Conservation (phyloP, 2,329 filamentous ascomycete species). For the Daldinia sp. region DNA sequence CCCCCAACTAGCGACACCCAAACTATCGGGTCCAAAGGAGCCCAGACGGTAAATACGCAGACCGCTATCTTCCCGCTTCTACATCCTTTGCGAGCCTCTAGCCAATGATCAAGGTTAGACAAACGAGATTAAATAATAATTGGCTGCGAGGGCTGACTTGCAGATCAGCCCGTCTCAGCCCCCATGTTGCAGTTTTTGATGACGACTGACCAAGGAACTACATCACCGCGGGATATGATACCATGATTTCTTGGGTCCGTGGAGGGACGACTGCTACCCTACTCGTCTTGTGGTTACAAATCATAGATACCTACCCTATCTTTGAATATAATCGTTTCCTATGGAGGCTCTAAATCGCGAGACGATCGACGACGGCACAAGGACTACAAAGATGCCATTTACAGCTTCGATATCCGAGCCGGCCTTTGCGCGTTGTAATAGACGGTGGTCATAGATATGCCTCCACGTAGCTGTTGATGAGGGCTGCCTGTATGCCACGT, state of each 20-base stretch:
- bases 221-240: background rate
- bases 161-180: slow-evolving; percentile 19
- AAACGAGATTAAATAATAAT: slow-evolving; percentile 2
- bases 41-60: slow-evolving; percentile 4
- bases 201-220: slow-evolving; percentile 6
- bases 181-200: slow-evolving; percentile 22
- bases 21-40: slow-evolving; percentile 10
- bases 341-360: background rate
- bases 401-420: slow-evolving; percentile 23
- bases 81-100: background rate
- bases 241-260: background rate
- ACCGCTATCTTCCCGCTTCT: background rate
- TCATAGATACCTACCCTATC: background rate
- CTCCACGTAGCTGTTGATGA: slow-evolving; percentile 14
- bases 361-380: background rate
- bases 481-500: slow-evolving; percentile 21
- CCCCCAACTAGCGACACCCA: slow-evolving; percentile 6
- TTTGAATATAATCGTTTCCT: slow-evolving; percentile 17
- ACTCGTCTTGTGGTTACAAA: background rate
- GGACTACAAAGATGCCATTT: slow-evolving; percentile 4
- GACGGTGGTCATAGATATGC: slow-evolving; percentile 8
- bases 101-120: slow-evolving; percentile 13
- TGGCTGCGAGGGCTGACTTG: slow-evolving; percentile 12
- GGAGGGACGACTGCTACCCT: background rate
- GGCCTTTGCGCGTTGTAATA: slow-evolving; percentile 24